phyloP scores from a whole-genome alignment of 805 yeast species.

The Candida ponderosae region DNA sequence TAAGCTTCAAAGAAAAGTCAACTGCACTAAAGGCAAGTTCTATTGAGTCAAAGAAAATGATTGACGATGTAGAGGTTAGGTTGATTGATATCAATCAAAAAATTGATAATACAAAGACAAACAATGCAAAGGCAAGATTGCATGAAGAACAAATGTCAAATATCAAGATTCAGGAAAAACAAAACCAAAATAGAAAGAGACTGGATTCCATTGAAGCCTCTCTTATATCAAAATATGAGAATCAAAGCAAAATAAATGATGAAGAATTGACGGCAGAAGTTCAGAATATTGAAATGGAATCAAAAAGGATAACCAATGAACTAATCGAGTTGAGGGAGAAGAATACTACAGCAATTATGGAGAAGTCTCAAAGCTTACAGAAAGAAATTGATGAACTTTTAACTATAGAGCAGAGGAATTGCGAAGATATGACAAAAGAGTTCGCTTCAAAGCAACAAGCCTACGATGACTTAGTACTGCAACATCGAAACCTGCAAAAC shows the following conservation, averaged over 20 bases:
- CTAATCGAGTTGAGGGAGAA: not conserved
- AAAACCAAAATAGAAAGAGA: conserved; percentile 20
- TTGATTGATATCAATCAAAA: conserved; percentile 7
- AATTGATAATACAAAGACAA: conserved; percentile 2
- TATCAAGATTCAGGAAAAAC: conserved; percentile 21
- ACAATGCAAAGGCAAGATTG: conserved; percentile 1
- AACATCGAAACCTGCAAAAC: no score
- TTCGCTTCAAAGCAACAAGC: no score
- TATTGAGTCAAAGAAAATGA: conserved; percentile 1
- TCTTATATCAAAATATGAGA: no score
- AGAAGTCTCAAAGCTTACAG: conserved; percentile 7
- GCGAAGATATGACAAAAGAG: conserved; percentile 20
- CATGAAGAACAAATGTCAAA: conserved; percentile 11
- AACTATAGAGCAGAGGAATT: conserved; percentile 20
- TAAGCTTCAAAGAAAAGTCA: no score
- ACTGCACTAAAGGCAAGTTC: not conserved
- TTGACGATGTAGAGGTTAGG: conserved; percentile 8
- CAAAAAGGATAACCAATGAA: conserved; percentile 3
- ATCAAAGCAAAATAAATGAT: no score
- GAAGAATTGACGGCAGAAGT: conserved; percentile 16
- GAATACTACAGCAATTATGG: not conserved
- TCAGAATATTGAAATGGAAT: conserved; percentile 8
- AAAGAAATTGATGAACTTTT: conserved; percentile 12
- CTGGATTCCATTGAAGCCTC: conserved; percentile 14
- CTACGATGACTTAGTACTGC: no score